Evolutionary conservation across 2,329 filamentous ascomycete species (phyloP).

Genomic region (Fusarium pseudograminearum): DNA sequence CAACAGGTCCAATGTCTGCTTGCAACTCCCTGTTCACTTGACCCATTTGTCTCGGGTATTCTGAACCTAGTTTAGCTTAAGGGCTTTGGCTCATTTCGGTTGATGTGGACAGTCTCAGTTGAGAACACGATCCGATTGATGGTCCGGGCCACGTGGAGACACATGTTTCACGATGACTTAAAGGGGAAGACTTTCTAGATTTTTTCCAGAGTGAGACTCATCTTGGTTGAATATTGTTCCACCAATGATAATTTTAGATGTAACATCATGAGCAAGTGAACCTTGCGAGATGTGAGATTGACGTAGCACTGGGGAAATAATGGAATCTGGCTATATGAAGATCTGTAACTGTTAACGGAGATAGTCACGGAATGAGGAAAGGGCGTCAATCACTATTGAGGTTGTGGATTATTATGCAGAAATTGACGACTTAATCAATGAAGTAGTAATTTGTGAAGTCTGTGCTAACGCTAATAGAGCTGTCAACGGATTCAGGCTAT

Average conservation of each 20-base stretch:
- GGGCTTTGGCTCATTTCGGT: background rate
- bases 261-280: background rate
- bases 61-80: background rate
- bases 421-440: too few relatives aligned
- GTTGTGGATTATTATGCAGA: background rate
- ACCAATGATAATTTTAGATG: background rate
- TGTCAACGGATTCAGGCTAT: background rate
- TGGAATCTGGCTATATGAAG: background rate
- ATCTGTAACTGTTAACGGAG: background rate
- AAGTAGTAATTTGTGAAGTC: background rate
- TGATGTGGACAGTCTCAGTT: background rate
- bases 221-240: conserved; percentile 12
- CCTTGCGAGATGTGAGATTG: background rate
- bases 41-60: background rate
- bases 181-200: conserved; percentile 11
- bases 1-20: background rate
- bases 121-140: background rate
- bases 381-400: background rate
- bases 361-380: background rate
- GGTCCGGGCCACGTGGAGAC: background rate
- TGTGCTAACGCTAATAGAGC: background rate
- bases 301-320: background rate
- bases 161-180: conserved; percentile 1
- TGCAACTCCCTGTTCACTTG: background rate
- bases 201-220: conserved; percentile 6